Evolutionary conservation across 805 yeast genomes (phyloP), one percentile per base, ranked within the genome.

Genomic region (Candida boleticola): DNA sequence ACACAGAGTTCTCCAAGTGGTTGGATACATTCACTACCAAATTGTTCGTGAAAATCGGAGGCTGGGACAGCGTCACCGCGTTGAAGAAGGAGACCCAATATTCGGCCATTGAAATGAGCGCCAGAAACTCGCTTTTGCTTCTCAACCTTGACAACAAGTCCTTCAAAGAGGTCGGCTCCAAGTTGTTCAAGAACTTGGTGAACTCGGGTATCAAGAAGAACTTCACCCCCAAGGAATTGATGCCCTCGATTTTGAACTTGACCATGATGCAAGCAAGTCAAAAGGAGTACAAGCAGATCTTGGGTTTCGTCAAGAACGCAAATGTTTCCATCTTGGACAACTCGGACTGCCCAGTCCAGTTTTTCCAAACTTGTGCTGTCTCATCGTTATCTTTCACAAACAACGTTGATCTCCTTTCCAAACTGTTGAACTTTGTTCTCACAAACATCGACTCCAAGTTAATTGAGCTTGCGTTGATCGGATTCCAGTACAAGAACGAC

Each of bases 221-320:
- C 0, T 66, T 81, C 30, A 54, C 57, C 6, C 87, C 89, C 2
- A 64, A 64, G 38, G 79, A 74, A 46, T 48, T 83, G 16, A 53
- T 79, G 14, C 60, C 69, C 6, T 63, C 77, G 21, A 61, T 72
- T 4, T 60, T 82, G 39, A 63, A 71, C 10, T 59, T 73, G 9
- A 58, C 69, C 3, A 62, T 79, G 26, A 55, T 61, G 22, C 59
- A 61, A 4, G 61, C 65, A 32, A 62, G 63, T 29, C 59, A 61
- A 39, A 75, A 77, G 48, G 81, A 79, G 29, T 83, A 82, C 72
- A 83, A 83, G 57, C 81, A 76, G 49, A 61, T 82, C 4, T 60
- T 74, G 26, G 78, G 77, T 25, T 55, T 82, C 16, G 76, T 73
- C 10, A 79, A 79, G 47, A 71, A 71, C 43, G 68, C 82, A 5